Percentiles rank a stretch among this genome's conserved stretches.
Evolutionary conservation across 441 rosid species (phyloP).

Genomic region (Mallotus japonicus): DNA sequence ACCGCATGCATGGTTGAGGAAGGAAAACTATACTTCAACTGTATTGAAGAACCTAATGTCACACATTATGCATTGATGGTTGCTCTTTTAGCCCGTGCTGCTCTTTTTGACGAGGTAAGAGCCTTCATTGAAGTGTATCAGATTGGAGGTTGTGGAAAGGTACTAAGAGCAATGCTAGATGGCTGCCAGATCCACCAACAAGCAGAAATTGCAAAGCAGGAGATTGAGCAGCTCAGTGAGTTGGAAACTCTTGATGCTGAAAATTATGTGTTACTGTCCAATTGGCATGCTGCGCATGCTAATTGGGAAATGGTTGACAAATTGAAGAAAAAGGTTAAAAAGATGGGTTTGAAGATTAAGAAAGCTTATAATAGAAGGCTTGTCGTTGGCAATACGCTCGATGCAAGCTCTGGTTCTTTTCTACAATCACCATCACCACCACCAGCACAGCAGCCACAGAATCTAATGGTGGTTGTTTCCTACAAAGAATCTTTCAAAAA

Average conservation of each 20-base stretch:
- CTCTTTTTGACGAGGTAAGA: constrained; percentile 39
- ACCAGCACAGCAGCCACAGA: no score
- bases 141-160: constrained; percentile 35
- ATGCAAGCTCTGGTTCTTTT: no score
- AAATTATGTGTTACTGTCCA: constrained; percentile 41
- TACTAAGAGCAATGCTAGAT: constrained; percentile 38
- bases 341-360: constrained; percentile 45
- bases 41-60: constrained; percentile 33
- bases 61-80: constrained; percentile 43
- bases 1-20: constrained; percentile 39
- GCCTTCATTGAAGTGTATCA: constrained; percentile 33
- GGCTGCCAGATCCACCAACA: constrained; percentile 46
- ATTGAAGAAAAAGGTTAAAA: constrained; percentile 27
- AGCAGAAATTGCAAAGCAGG: constrained; percentile 32
- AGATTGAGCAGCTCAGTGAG: constrained; percentile 40
- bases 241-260: constrained; percentile 46
- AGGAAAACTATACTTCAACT: constrained; percentile 39
- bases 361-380: constrained; percentile 40
- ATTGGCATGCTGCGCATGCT: constrained; percentile 36
- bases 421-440: no score
- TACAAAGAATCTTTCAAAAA: no score
- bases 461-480: no score
- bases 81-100: constrained; percentile 37
- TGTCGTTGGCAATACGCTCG: no score
- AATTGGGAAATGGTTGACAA: constrained; percentile 40